Evolutionary conservation across 2,329 filamentous ascomycete species (phyloP).

Genomic region (Neodidymelliopsis sp.): DNA sequence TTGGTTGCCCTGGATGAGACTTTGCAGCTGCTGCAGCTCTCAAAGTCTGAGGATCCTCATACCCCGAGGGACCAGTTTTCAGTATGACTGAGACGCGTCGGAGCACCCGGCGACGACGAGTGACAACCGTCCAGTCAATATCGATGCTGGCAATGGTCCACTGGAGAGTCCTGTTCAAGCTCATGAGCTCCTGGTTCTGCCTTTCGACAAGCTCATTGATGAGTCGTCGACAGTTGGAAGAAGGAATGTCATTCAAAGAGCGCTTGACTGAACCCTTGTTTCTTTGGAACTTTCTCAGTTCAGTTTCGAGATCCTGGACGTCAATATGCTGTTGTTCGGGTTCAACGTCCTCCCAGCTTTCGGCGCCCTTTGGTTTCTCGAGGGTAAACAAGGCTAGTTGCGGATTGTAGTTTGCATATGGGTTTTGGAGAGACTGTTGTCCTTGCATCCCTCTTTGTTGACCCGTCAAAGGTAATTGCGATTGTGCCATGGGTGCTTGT

Average conservation of each 20-base stretch:
- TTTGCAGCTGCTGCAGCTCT: conserved; percentile 9
- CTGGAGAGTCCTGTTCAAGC: conserved; percentile 30
- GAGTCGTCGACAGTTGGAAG: conserved; percentile 32
- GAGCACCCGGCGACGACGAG: conserved; percentile 23
- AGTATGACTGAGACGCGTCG: conserved; percentile 40
- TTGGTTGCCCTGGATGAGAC: conserved; percentile 4
- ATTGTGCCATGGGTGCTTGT: conserved; percentile 21
- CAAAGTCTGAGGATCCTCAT: conserved; percentile 12
- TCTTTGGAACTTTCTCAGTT: conserved; percentile 32
- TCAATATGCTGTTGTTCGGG: conserved; percentile 34
- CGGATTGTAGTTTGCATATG: conserved; percentile 26
- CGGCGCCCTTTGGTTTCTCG: conserved; percentile 28
- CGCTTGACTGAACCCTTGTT: conserved; percentile 29
- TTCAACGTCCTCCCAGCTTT: conserved; percentile 37
- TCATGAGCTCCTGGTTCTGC: conserved; percentile 33
- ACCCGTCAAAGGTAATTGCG: conserved; percentile 7
- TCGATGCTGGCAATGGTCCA: conserved; percentile 42
- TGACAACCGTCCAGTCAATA: conserved; percentile 29
- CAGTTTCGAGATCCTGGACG: conserved; percentile 29
- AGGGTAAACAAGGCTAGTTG: conserved; percentile 37
- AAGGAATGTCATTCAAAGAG: conserved; percentile 33
- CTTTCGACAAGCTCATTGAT: conserved; percentile 40
- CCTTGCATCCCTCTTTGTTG: conserved; percentile 22
- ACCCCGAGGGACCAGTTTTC: conserved; percentile 34
- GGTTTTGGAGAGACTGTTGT: conserved; percentile 14